Conservation (phyloP, 140 eudicot species). For the Flaveria floridana region DNA sequence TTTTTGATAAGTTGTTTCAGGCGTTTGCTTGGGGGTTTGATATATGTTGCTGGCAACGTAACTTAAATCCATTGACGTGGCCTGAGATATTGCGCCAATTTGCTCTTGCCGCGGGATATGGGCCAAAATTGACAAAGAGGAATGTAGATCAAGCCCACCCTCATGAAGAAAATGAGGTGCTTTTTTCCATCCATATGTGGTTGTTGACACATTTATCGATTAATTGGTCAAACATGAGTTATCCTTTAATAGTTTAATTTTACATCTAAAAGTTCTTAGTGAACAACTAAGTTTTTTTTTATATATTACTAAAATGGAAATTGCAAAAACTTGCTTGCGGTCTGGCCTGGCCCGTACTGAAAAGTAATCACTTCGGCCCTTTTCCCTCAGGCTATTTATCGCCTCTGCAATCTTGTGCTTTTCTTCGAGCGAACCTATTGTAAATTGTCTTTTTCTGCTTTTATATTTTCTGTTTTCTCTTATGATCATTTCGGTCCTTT, state of each 20-base stretch:
- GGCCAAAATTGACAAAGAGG: slow-evolving; percentile 72
- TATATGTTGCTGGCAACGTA: slow-evolving; percentile 75
- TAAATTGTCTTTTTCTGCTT: background rate
- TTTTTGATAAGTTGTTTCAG: slow-evolving; percentile 38
- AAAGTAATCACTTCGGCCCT: background rate
- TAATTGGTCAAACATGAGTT: background rate
- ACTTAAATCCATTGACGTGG: slow-evolving; percentile 81
- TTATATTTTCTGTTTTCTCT: background rate
- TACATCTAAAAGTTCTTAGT: background rate
- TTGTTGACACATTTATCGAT: background rate
- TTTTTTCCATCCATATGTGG: background rate
- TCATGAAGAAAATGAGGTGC: slow-evolving; percentile 72
- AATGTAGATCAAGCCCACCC: slow-evolving; percentile 44
- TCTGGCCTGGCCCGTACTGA: background rate
- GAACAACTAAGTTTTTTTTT: background rate
- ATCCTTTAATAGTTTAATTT: background rate
- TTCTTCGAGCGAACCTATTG: background rate
- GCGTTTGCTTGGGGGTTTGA: slow-evolving; percentile 98
- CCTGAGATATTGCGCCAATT: slow-evolving; percentile 88
- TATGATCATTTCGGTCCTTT: background rate
- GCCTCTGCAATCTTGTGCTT: background rate
- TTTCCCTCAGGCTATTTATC: background rate
- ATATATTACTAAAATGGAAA: background rate
- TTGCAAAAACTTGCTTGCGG: background rate
- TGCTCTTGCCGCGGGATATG: slow-evolving; percentile 82